Evolutionary conservation across 257 asterid genomes (phyloP), one percentile per base, ranked within the genome.

Genomic region (Henckelia pumila): DNA sequence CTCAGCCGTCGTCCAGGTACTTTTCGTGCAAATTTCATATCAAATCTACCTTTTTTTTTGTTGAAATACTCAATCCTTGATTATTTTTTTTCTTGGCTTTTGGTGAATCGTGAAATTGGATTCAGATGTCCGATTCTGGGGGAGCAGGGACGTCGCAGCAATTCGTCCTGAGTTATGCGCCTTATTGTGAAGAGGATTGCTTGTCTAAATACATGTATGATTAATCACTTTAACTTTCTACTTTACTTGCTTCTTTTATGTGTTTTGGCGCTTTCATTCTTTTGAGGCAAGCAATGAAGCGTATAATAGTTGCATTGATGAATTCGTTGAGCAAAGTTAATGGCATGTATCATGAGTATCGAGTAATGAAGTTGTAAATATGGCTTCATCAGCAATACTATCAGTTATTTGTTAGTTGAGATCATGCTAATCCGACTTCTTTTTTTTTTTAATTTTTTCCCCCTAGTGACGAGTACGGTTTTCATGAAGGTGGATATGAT

Each of bases 151-250:
- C 50, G 28, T 75, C 78, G 66, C 86, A 78, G 61, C 89, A 80
- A 68, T 88, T 85, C 73, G 71, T 85, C 58, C 59, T 94, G 59
- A 77, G 74, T 25, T 91, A 84, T 77, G 56, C 81, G 72, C 84
- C 88, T 37, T 79, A 75, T 17, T 50, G 74, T 19, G 62, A 79
- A 61, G 75, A 79, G 29, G 75, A 79, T 70, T 94, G 99, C 87
- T 72, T 94, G 69, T 70, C 91, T 66, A 78, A 78, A 69, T 91
- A 88, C 85, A 71, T 93, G 99, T 93, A 90, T 60, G 95, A 10
- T 75, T 40, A n/a, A 40, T 40, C n/a, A 13, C 17, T 40, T 1
- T 13, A 40, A 21, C 64, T 25, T 64, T 17, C 56, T 23, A 49
- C 22, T 59, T 56, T 50, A 44, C 33, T 63, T 35, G 9, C 8